Conservation (phyloP, 768 basidiomycete species). For the Lentinula sp. region DNA sequence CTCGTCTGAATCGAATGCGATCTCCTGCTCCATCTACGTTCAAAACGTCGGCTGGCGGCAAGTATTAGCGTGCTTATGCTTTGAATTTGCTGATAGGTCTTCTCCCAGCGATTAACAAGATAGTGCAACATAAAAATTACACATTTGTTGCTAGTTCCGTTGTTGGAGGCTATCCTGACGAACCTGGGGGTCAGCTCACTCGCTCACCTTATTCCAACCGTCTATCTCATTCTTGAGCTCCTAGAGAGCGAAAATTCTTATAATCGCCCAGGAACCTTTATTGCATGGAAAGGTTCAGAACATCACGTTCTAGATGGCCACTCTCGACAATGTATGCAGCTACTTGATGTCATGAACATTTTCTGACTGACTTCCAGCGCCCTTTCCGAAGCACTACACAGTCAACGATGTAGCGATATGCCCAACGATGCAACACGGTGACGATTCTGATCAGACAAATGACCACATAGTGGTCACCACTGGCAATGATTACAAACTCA, state of each 20-base stretch:
- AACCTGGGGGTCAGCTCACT: background rate
- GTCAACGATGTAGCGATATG: constrained; percentile 53
- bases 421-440: constrained; percentile 20
- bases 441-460: background rate
- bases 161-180: background rate
- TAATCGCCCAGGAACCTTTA: background rate
- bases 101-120: constrained; percentile 1
- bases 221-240: background rate
- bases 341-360: background rate
- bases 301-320: background rate
- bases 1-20: background rate
- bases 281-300: background rate
- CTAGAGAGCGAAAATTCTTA: background rate
- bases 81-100: background rate
- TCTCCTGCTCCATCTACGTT: background rate
- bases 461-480: constrained; percentile 25
- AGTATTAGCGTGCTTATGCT: background rate
- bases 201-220: background rate
- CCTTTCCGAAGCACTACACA: constrained; percentile 38
- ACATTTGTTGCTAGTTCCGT: background rate
- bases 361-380: constrained; percentile 8
- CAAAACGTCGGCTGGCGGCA: background rate
- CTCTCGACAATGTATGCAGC: background rate
- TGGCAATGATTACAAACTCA: background rate
- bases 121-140: background rate